Base-by-base conservation (phyloP, 164 flowering plant species). In the Taxillus chinensis region DNA sequence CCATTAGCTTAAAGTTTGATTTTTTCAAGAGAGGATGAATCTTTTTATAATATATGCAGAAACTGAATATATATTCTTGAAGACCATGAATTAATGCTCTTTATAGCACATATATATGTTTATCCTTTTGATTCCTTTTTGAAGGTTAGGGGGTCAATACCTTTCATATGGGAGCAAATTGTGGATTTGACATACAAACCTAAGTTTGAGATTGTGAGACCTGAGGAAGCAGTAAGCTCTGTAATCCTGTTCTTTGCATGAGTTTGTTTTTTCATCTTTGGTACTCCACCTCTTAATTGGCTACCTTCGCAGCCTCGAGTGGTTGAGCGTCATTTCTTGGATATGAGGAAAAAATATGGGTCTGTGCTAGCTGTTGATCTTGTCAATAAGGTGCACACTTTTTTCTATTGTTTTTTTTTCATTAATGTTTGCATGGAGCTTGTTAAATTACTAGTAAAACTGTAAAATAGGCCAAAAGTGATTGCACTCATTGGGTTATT, bases 101-200 rank as follows among this genome's bases (percentile, higher is more conserved):
- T 27, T 27, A 27, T 27, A 27, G 27, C 27, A 27, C 27, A 27
- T 43, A 43, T 52, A 37, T 3, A 40, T 37, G 17, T 63, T 53
- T 38, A 55, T 59, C 54, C 2, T 48, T 59, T 16, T 55, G 55
- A 15, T 68, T 57, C n/a, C 41, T 59, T 13, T 68, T 66, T 73
- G 50, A 69, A 93, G 99, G 85, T 90, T 68, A 80, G 99, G 48
- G 99, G 99, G 27, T 90, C 99, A 42, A 93, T 93, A 45, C 99
- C 99, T 57, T 76, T 93, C 48, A 72, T 82, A 8, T 93, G 99
- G 99, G 89, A 93, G 79, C 97, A 93, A 70, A 79, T 87, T 73
- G 99, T 90, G 76, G 96, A 93, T 78, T 78, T 93, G 76, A 86
- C 89, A 38, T 93, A 93, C 65, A 93, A 93, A 70, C 99, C 99